Base-by-base conservation (phyloP, 192 early-diverging fungal genomes). In the Pilobolus umbonatus region DNA sequence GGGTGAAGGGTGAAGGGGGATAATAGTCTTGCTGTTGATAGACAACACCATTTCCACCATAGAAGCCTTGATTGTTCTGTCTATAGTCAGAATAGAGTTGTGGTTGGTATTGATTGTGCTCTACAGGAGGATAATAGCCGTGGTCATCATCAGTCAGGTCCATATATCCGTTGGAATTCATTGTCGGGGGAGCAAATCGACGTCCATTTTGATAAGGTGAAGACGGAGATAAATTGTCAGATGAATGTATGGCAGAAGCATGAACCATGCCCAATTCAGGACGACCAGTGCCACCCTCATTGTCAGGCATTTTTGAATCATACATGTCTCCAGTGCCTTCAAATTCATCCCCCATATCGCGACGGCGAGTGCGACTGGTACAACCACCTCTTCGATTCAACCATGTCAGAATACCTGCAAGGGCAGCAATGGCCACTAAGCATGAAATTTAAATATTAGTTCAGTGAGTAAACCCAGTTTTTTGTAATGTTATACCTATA, bases 341-440 rank as follows among this genome's bases (percentile, higher is more conserved):
- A 59, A 59, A 38, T 11, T 59, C 32, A 8, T 42, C 24, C 21
- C 45, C 29, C 19, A 38, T 29, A 6, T 65, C 48, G 26, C 56
- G 28, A 11, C 52, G 52, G 38, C 35, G 52, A 36, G 52, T 54
- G 24, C 48, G 46, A 12, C 40, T 51, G 7, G 56, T 64, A 48
- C 61, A 69, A 34, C 67, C 67, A 12, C 67, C 67, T 46, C 57
- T 56, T 26, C 67, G 61, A 19, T 69, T 69, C 17, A 69, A 54
- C 40, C 61, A 69, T 7, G 67, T 64, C 8, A 69, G 8, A 5
- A 64, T 35, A 57, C 67, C 67, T 46, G 35, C 61, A 59, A 69
- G 36, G 17, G 64, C 35, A 22, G 61, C 67, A 24, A 69, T 30
- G 12, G 61, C 67, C 40, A 64, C 67, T 69, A 54, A 19, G 30